Evolutionary conservation across 768 basidiomycete genomes (phyloP).

Genomic region (Russula virescens): DNA sequence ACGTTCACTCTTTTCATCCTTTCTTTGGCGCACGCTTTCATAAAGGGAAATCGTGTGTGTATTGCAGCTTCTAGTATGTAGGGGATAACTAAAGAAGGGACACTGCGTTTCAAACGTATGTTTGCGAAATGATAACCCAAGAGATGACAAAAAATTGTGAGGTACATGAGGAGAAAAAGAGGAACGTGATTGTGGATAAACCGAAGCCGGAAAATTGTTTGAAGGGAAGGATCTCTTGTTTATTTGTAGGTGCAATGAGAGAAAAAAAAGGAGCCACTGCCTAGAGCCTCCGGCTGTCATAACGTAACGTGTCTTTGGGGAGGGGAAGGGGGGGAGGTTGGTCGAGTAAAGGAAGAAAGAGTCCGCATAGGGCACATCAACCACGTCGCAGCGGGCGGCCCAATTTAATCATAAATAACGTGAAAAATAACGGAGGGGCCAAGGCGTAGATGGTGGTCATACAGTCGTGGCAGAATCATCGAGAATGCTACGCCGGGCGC

Average conservation of each 20-base stretch:
- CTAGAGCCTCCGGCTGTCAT: neutral
- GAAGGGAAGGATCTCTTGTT: neutral
- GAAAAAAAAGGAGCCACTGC: conserved; percentile 1
- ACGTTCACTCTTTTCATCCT: neutral
- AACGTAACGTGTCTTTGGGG: conserved; percentile 7
- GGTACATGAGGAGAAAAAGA: conserved; percentile 5
- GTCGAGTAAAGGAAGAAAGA: neutral
- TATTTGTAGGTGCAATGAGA: neutral
- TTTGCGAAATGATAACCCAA: neutral
- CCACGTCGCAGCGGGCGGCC: conserved; percentile 14
- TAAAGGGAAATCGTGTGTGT: neutral
- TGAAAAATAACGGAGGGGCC: neutral
- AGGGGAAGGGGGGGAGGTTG: neutral
- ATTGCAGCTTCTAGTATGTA: conserved; percentile 15
- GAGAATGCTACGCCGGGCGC: conserved; percentile 3
- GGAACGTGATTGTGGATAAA: conserved; percentile 1
- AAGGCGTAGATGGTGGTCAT: conserved; percentile 7
- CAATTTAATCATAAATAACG: conserved; percentile 22
- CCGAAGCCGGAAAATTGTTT: neutral
- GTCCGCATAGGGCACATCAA: conserved; percentile 18
- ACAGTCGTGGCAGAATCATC: conserved; percentile 21
- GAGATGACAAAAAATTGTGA: conserved; percentile 7
- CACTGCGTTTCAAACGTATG: conserved; percentile 1
- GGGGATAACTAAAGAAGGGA: neutral
- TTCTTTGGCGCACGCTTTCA: neutral